These are phyloP conservation scores for Nitzschia sp. DNA, from an alignment of 108 stramenopile genomes.

Conservation along the genomic window DNA sequence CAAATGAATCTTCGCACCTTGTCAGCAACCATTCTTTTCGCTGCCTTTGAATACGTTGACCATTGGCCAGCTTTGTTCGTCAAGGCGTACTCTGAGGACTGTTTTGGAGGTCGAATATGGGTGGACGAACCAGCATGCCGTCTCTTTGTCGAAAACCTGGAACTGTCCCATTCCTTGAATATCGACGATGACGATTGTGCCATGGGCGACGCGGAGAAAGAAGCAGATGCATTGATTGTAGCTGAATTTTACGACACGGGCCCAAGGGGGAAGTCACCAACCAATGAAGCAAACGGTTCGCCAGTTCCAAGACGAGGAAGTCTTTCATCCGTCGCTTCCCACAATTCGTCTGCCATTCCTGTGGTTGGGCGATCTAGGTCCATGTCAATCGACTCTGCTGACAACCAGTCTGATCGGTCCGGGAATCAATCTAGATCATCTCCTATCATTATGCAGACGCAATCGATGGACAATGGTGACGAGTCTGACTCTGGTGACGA, in stretches of 20 bases:
- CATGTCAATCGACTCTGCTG: constrained; percentile 10
- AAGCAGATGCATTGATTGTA: constrained; percentile 38
- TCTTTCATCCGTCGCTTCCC: constrained; percentile 23
- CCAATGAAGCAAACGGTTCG: background rate
- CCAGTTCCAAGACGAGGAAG: constrained; percentile 12
- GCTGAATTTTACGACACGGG: constrained; percentile 29
- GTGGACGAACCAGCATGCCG: constrained; percentile 61
- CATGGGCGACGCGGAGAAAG: constrained; percentile 14
- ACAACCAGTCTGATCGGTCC: background rate
- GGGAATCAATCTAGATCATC: background rate
- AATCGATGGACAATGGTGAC: constrained; percentile 3
- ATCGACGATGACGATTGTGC: constrained; percentile 16
- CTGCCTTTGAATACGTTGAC: constrained; percentile 57
- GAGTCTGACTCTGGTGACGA: constrained; percentile 58
- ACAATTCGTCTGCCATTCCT: background rate
- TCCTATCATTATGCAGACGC: background rate
- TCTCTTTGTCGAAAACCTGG: constrained; percentile 65
- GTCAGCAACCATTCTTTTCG: constrained; percentile 62
- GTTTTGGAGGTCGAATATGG: constrained; percentile 74
- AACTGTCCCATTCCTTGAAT: constrained; percentile 27
- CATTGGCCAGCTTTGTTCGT: constrained; percentile 75
- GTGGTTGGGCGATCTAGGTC: constrained; percentile 6
- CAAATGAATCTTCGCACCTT: constrained; percentile 37
- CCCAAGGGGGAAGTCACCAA: background rate
- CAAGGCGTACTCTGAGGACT: constrained; percentile 70